Evolutionary conservation across 2,329 filamentous ascomycete species (phyloP), one percentile per base, ranked within the genome.

Genomic region (Cladosporium cucumerinum): DNA sequence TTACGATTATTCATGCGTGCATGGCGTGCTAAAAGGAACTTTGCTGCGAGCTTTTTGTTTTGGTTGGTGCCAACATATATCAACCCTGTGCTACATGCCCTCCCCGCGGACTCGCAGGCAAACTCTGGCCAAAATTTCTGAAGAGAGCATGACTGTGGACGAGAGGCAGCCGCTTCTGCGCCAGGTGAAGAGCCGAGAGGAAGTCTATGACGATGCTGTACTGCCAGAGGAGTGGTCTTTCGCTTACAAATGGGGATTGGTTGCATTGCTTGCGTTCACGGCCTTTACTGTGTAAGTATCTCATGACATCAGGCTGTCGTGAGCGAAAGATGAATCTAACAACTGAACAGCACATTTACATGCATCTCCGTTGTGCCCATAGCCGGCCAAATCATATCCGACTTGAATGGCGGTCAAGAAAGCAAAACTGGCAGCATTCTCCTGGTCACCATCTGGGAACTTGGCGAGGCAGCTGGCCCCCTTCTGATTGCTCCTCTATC

Each of bases 271-370:
- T 30, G 81, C 82, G 23, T 77, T 82, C 58, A 85, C 83, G 79
- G 81, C 82, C 0, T 87, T 86, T 66, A 85, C 82, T 0, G 84
- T 86, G 83, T 86, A 79, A 60, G 69, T 65, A 1, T 5, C n/a
- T 39, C 18, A 26, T 25, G 26, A 7, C 14, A 28, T 11, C 6
- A 39, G 3, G 12, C 1, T 11, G 28, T 51, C 23, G 16, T 8
- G 21, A 21, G 23, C 26, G 32, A 12, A 7, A 28, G 26, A 28
- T 28, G 2, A 10, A 23, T 39, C 43, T 46, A 59, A 62, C 21
- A 16, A 5, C 8, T 18, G 10, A n/a, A 21, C 57, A 72, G 71
- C 28, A 75, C 73, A 16, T 74, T 74, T 64, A 75, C 72, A 16
- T 75, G 73, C 57, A 73, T 75, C 57, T 71, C 67, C 14, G 64